Percentiles rank a stretch among this genome's conserved stretches.
phyloP scores from a whole-genome alignment of 768 basidiomycete species.

The Mycena capillaripes region DNA sequence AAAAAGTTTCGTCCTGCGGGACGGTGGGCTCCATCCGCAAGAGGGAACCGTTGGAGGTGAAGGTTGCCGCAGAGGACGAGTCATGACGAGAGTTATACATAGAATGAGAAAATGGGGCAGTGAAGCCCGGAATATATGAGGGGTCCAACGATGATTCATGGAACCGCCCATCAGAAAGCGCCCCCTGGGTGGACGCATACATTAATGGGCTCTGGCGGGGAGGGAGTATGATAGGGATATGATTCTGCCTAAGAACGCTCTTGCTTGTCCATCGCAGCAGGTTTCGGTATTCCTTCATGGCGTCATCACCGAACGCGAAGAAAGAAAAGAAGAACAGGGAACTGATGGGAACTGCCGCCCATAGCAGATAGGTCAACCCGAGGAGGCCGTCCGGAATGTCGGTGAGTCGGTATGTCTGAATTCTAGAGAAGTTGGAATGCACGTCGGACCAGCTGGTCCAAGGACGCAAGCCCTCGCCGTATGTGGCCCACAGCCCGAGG shows the following conservation, averaged over 20 bases:
- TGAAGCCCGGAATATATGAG: background rate
- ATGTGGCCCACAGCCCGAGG: conserved; percentile 1
- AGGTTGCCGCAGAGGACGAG: background rate
- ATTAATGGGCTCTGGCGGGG: background rate
- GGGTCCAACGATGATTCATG: background rate
- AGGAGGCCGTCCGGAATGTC: background rate
- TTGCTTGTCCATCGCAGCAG: background rate
- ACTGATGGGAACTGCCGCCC: conserved; percentile 23
- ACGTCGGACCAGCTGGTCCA: conserved; percentile 26
- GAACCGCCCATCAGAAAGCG: background rate
- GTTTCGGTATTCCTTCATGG: conserved; percentile 9
- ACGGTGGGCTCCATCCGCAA: background rate
- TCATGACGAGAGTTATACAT: background rate
- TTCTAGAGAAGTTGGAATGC: conserved; percentile 18
- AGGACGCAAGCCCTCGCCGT: conserved; percentile 5
- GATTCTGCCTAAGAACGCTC: background rate
- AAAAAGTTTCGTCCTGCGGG: background rate
- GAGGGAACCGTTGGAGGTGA: background rate
- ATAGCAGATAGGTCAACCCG: background rate
- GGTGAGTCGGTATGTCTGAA: background rate
- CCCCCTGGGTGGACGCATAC: background rate
- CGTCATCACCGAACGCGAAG: conserved; percentile 19
- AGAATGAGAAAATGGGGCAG: too few relatives aligned
- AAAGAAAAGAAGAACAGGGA: conserved; percentile 10
- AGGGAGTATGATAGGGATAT: too few relatives aligned